Base-by-base conservation (phyloP, 345 rosid genomes). In the Pseudoturritis turrita region DNA sequence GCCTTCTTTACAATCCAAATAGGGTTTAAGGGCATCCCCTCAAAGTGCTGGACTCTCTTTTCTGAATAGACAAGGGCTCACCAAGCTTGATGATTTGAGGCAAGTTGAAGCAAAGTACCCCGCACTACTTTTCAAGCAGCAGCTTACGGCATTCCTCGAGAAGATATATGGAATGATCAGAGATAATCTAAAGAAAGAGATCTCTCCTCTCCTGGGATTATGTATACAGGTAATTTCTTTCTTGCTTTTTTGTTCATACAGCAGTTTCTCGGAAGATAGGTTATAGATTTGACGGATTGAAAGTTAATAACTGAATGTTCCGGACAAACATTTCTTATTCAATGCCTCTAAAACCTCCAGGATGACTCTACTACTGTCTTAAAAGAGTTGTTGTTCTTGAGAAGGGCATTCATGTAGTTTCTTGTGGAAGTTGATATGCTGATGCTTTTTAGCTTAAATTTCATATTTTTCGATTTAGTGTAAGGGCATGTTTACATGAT, bases 41-140 rank as follows among this genome's bases (percentile, higher is more conserved):
- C 99, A 91, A 81, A 84, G 96, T 85, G 80, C 94, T 68, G 94
- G 91, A 26, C 84, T 94, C 71, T 86, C 96, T 43, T 84, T 89
- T 83, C 83, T 87, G 57, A 89, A 81, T 80, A 81, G 93, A 65
- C 84, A 92, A 36, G 89, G 86, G 29, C 76, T 86, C 78, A 81
- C 87, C 65, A 87, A 92, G 74, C 83, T 83, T 65, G 97, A 91
- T 71, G 97, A 95, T 77, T 59, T 95, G 71, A 83, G 92, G 55
- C 99, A 89, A 80, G 99, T 92, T 57, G 98, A 95, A 81, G 98
- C 98, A 65, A 95, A 91, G 75, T 92, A 92, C 79, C 99, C 99
- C 10, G 98, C 99, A 21, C 81, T 91, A 69, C 87, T 95, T 73
- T 95, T 95, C 79, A 95, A 92, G 82, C 98, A 91, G 80, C 99